Percentiles rank a stretch among this genome's conserved stretches.
phyloP scores from a whole-genome alignment of 257 asterid species.

The Parsonsia alboflavescens region DNA sequence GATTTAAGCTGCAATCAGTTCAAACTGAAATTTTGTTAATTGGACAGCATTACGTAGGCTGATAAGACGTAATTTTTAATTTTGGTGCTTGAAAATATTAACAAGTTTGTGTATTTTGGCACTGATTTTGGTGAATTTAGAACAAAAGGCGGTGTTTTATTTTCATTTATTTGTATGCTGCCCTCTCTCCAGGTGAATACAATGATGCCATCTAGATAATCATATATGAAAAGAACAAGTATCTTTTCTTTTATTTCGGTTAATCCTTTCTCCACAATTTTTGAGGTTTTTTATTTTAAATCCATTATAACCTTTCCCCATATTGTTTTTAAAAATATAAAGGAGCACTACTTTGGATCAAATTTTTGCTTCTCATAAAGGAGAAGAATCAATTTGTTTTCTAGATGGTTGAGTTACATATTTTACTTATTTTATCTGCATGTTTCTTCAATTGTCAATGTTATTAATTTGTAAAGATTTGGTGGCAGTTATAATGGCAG shows the following conservation, averaged over 20 bases:
- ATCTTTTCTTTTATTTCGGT: not conserved
- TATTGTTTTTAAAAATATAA: not conserved
- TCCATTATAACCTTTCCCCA: too few relatives aligned
- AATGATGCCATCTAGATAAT: not conserved
- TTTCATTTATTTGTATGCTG: not conserved
- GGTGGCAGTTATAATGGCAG: conserved; percentile 12
- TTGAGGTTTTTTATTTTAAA: too few relatives aligned
- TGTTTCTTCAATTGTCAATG: not conserved
- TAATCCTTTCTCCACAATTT: too few relatives aligned
- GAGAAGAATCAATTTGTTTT: not conserved
- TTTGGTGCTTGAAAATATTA: too few relatives aligned
- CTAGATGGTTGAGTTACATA: not conserved
- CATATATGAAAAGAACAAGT: not conserved
- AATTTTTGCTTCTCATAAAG: not conserved
- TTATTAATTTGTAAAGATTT: not conserved
- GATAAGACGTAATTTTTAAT: too few relatives aligned
- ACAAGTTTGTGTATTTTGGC: not conserved
- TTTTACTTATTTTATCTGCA: not conserved
- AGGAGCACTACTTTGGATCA: not conserved
- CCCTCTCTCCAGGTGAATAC: not conserved
- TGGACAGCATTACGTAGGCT: not conserved
- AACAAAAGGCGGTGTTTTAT: not conserved
- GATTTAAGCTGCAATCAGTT: not conserved
- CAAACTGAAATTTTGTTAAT: not conserved
- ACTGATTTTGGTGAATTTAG: too few relatives aligned